Evolutionary conservation across 1,284 basidiomycete species (phyloP), one percentile per base, ranked within the genome.

Genomic region (Marasmius sp.): DNA sequence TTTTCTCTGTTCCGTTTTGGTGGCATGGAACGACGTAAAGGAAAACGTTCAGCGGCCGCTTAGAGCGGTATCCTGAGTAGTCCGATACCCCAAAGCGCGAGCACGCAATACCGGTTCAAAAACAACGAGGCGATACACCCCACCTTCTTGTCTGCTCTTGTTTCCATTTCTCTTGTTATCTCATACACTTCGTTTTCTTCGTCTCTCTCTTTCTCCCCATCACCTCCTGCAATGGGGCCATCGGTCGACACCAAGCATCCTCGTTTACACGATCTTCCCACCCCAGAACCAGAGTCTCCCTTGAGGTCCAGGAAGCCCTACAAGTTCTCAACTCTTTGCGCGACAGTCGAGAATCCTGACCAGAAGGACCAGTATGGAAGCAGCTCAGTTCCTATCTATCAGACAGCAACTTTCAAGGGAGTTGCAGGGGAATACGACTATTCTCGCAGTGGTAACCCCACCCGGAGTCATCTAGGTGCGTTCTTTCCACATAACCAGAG

Each of bases 341-440:
- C 95, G 22, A 97, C 95, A 3, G 94, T 98, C 64, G 96, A 98
- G 70, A 86, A 87, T 66, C 86, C 90, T 0, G 83, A 84, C 65
- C 91, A 92, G 78, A 95, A 97, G 76, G 97, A 99, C 78, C 97
- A 98, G 78, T 93, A 97, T 74, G 95, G 95, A 47, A 91, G 94
- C 61, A 95, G 92, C 65, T 93, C 91, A 10, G 92, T 97, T 0
- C 97, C 97, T 20, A 98, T 99, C 75, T 99, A 99, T 79, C 96
- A 98, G 80, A 92, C 94, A 1, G 90, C 97, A 20, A 99, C 97
- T 0, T 99, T 99, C 87, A 99, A 99, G 79, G 97, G 97, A 56
- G 81, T 97, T 58, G 85, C 85, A 27, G 93, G 93, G 57, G 84
- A 91, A 69, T 98, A 95, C 74, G 97, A 99, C 77, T 99, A 99